Conservation (phyloP, 2,329 filamentous ascomycete genomes). For the Boeremia exigua region DNA sequence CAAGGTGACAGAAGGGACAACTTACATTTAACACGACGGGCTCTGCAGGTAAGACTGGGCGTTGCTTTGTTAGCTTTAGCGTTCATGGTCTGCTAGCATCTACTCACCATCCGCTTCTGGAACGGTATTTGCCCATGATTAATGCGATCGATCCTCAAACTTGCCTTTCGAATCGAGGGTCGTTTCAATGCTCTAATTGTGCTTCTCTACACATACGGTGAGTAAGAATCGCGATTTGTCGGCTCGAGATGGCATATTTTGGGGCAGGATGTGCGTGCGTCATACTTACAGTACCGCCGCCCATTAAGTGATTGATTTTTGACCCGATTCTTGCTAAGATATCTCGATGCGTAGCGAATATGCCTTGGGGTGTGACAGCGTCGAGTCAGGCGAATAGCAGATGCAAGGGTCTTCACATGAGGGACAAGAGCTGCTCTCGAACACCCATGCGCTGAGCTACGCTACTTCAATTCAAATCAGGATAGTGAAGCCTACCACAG, state of each 20-base stretch:
- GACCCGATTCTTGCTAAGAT: neutral
- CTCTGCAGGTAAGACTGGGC: slow-evolving; percentile 37
- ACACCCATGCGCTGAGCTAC: neutral
- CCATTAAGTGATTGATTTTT: neutral
- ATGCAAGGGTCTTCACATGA: neutral
- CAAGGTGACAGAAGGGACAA: neutral
- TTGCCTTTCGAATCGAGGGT: slow-evolving; percentile 17
- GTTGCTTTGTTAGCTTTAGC: slow-evolving; percentile 4
- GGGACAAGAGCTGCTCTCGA: neutral
- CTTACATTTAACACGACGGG: slow-evolving; percentile 42
- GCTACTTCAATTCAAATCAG: neutral
- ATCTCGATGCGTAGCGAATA: neutral
- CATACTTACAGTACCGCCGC: neutral
- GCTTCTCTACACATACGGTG: neutral
- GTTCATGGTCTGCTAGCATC: neutral
- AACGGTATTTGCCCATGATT: slow-evolving; percentile 40
- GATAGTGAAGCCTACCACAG: neutral
- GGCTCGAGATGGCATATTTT: neutral
- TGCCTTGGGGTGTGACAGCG: neutral
- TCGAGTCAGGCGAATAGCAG: neutral
- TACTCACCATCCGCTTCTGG: slow-evolving; percentile 41
- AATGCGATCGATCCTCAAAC: neutral
- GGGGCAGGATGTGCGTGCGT: slow-evolving; percentile 1
- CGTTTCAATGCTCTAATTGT: neutral
- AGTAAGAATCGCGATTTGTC: neutral